A percentile compares a stretch with the other conserved stretches of the same genome.
Evolutionary conservation across 2,329 filamentous ascomycete species (phyloP).

Genomic region (Saccharata proteae): DNA sequence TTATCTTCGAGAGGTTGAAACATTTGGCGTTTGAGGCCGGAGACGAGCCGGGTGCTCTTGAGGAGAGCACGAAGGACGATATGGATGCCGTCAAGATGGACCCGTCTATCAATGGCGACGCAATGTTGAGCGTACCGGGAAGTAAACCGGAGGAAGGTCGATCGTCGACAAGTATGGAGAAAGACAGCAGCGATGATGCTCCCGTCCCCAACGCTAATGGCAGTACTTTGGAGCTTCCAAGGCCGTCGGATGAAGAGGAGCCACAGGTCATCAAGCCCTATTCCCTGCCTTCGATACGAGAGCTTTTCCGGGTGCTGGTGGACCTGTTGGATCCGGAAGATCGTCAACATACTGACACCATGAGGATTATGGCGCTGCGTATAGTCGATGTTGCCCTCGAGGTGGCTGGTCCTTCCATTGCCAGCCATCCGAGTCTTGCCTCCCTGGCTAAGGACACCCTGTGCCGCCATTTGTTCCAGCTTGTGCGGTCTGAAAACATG

Average conservation of each 20-base stretch:
- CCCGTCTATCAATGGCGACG: slow-evolving; percentile 56
- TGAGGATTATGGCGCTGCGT: slow-evolving; percentile 92
- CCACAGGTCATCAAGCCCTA: slow-evolving; percentile 65
- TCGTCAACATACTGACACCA: slow-evolving; percentile 80
- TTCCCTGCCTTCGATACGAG: slow-evolving; percentile 83
- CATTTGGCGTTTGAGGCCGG: slow-evolving; percentile 67
- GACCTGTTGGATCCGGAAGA: slow-evolving; percentile 91
- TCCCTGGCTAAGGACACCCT: slow-evolving; percentile 83
- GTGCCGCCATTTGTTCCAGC: slow-evolving; percentile 88
- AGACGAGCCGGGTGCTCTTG: slow-evolving; percentile 52
- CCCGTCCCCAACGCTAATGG: slow-evolving; percentile 23
- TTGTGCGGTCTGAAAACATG: slow-evolving; percentile 94
- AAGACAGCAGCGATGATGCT: slow-evolving; percentile 24
- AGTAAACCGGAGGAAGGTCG: slow-evolving; percentile 24
- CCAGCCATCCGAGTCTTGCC: slow-evolving; percentile 78
- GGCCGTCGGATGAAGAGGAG: slow-evolving; percentile 28
- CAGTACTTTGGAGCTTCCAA: slow-evolving; percentile 32
- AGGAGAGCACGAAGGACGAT: slow-evolving; percentile 54
- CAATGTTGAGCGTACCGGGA: slow-evolving; percentile 26
- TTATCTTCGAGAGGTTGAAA: slow-evolving; percentile 90
- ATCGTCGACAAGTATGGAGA: slow-evolving; percentile 20
- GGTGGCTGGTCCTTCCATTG: slow-evolving; percentile 89
- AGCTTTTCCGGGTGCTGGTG: slow-evolving; percentile 86
- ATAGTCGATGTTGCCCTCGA: slow-evolving; percentile 97
- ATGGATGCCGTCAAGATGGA: slow-evolving; percentile 76